These are phyloP conservation scores for Citrullus mucosospermus DNA, from an alignment of 306 rosid species.

Conservation along the genomic window DNA sequence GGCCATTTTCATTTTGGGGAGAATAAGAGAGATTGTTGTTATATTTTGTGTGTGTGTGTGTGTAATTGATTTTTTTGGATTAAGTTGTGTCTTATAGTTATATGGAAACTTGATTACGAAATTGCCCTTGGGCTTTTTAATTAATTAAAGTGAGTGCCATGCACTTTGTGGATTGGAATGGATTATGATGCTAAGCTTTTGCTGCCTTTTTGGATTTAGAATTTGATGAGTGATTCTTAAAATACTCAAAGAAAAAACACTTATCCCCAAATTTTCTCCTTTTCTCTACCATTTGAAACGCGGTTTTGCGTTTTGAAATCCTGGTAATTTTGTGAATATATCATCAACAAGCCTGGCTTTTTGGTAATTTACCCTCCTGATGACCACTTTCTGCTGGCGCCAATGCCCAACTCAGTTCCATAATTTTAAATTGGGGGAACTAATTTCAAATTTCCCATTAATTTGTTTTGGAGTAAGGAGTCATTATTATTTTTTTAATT, in stretches of 20 bases:
- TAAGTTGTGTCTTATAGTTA: neutral
- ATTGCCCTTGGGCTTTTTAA: slow-evolving; percentile 37
- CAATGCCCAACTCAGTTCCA: neutral
- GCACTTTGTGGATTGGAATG: slow-evolving; percentile 5
- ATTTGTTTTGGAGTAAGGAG: too few relatives aligned
- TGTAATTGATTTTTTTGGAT: neutral
- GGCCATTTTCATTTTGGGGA: slow-evolving; percentile 24
- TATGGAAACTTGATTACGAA: slow-evolving; percentile 18
- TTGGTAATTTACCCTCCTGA: neutral
- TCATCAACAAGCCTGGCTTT: neutral
- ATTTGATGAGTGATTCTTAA: slow-evolving; percentile 8
- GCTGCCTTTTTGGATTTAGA: slow-evolving; percentile 3
- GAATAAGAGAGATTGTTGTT: neutral
- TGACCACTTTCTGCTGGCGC: slow-evolving; percentile 11
- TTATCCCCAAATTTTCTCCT: neutral
- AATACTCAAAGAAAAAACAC: neutral
- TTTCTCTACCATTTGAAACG: neutral
- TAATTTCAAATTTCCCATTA: neutral
- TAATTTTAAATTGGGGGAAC: neutral
- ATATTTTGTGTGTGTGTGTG: neutral
- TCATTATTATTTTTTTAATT: too few relatives aligned
- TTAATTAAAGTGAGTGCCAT: slow-evolving; percentile 23
- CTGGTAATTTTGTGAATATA: slow-evolving; percentile 11
- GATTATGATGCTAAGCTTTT: slow-evolving; percentile 5
- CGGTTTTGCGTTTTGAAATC: slow-evolving; percentile 16